These are phyloP conservation scores for Tephrocybe sp. DNA, from an alignment of 768 basidiomycete genomes.

Conservation along the genomic window DNA sequence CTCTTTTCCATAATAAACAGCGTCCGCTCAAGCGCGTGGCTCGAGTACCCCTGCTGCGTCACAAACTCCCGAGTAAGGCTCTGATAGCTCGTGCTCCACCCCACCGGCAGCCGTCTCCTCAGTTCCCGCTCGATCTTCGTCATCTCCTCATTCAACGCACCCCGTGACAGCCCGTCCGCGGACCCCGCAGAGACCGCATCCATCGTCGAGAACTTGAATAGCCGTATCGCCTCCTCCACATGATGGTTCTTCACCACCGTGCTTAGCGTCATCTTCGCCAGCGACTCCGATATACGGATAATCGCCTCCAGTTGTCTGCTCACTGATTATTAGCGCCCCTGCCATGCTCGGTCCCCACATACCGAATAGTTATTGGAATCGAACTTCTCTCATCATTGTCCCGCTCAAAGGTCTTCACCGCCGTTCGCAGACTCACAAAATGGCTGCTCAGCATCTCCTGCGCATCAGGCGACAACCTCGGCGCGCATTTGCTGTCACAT, in stretches of 20 bases:
- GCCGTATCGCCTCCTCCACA: conserved; percentile 95
- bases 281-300: conserved; percentile 96
- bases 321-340: not conserved
- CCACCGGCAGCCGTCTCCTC: conserved; percentile 79
- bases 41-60: conserved; percentile 85
- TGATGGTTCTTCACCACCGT: conserved; percentile 87
- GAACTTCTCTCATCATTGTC: conserved; percentile 98
- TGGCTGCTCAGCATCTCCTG: conserved; percentile 96
- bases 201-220: conserved; percentile 99
- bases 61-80: conserved; percentile 93
- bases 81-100: conserved; percentile 97
- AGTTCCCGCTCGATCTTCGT: conserved; percentile 86
- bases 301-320: conserved; percentile 92
- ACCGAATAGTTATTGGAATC: conserved; percentile 98
- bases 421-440: conserved; percentile 89
- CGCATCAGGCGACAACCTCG: conserved; percentile 88
- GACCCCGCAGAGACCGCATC: conserved; percentile 96
- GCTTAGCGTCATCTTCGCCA: conserved; percentile 91
- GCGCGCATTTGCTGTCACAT: conserved; percentile 84
- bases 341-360: conserved; percentile 22
- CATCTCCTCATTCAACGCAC: conserved; percentile 94
- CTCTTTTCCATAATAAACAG: conserved; percentile 92
- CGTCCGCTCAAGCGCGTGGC: conserved; percentile 88
- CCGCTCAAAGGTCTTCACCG: conserved; percentile 93
- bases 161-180: conserved; percentile 88